These are phyloP conservation scores for Westerdykella sp. DNA, from an alignment of 2,329 filamentous ascomycete genomes.

Conservation along the genomic window DNA sequence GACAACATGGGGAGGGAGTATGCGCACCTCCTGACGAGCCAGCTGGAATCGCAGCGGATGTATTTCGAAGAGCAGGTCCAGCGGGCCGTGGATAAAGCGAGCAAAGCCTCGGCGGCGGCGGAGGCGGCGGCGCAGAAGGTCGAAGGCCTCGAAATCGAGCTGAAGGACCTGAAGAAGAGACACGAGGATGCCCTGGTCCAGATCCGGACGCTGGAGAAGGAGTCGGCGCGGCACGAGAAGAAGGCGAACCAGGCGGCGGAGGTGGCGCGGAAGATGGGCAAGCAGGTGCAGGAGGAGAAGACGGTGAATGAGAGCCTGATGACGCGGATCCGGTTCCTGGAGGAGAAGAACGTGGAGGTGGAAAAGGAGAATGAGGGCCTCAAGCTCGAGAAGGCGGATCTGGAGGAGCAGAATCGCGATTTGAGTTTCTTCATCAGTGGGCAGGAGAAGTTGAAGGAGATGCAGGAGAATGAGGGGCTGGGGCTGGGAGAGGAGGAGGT, in stretches of 20 bases:
- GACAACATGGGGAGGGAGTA: conserved; percentile 88
- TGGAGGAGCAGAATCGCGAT: conserved; percentile 82
- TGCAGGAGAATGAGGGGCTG: conserved; percentile 66
- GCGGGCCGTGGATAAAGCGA: conserved; percentile 83
- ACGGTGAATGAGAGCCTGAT: conserved; percentile 73
- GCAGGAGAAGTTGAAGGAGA: conserved; percentile 68
- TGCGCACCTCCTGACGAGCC: conserved; percentile 84
- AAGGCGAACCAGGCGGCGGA: conserved; percentile 67
- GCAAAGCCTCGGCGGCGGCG: conserved; percentile 62
- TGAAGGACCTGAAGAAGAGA: conserved; percentile 50
- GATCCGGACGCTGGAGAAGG: conserved; percentile 64
- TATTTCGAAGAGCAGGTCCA: conserved; percentile 93
- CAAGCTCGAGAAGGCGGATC: conserved; percentile 56
- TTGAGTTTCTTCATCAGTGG: conserved; percentile 81
- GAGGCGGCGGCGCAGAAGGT: conserved; percentile 45
- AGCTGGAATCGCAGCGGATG: conserved; percentile 83
- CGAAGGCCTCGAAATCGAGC: conserved; percentile 45
- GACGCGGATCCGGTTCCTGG: conserved; percentile 68
- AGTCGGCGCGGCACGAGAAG: conserved; percentile 49
- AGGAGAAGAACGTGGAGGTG: conserved; percentile 47
- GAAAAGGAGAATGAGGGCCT: conserved; percentile 45
- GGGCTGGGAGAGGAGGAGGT: conserved; percentile 58
- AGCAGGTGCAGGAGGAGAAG: conserved; percentile 80
- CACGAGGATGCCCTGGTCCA: conserved; percentile 49
- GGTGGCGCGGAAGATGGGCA: conserved; percentile 68